Conservation (phyloP, 257 asterid species). For the Nyctanthes arbortristis region DNA sequence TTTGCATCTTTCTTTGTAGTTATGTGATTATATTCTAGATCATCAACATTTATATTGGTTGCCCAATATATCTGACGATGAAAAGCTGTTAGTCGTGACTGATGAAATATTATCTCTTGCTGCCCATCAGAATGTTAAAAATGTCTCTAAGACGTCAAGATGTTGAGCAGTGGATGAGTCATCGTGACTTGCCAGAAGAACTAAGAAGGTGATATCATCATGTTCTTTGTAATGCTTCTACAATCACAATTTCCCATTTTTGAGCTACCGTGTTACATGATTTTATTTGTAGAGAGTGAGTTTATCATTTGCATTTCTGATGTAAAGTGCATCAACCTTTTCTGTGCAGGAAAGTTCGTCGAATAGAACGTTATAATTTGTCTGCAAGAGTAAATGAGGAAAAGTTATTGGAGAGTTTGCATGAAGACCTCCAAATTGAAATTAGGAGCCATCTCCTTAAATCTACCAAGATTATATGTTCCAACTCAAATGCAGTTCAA, state of each 20-base stretch:
- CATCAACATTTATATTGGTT: neutral
- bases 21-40: neutral
- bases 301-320: neutral
- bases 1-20: neutral
- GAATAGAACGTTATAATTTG: constrained; percentile 83
- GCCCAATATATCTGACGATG: neutral
- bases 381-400: constrained; percentile 96
- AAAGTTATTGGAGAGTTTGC: constrained; percentile 79
- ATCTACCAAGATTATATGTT: constrained; percentile 70
- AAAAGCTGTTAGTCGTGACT: neutral
- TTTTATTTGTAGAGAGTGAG: too few species aligned
- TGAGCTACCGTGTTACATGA: too few species aligned
- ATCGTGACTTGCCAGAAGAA: constrained; percentile 77
- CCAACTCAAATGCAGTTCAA: neutral
- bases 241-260: neutral
- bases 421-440: constrained; percentile 90
- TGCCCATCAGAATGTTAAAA: constrained; percentile 64
- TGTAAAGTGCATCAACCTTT: neutral
- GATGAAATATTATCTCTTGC: neutral
- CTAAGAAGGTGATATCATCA: constrained; percentile 54
- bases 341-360: constrained; percentile 65
- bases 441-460: constrained; percentile 88
- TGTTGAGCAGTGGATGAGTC: constrained; percentile 97
- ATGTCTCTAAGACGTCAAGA: constrained; percentile 85
- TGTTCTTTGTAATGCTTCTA: constrained; percentile 5